These are phyloP conservation scores for Microbotryum lychnidis-dioicae DNA, from an alignment of 1,284 basidiomycete genomes.

Conservation along the genomic window DNA sequence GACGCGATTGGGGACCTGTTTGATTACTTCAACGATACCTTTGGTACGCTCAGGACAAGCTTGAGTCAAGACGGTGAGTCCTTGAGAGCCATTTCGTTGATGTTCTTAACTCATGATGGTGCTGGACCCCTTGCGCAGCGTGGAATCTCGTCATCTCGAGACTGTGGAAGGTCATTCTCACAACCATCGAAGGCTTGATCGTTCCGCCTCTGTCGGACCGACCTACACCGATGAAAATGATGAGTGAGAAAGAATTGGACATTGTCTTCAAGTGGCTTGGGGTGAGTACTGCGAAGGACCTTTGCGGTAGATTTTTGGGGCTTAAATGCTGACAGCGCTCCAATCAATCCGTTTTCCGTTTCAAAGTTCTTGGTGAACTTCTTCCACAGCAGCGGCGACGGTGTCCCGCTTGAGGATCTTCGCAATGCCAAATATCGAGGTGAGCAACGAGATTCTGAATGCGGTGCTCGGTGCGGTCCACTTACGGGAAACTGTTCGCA, in stretches of 20 bases:
- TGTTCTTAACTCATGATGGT: neutral
- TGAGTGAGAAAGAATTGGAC: constrained; percentile 92
- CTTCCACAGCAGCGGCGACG: constrained; percentile 88
- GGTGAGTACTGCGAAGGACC: constrained; percentile 44
- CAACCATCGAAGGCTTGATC: constrained; percentile 76
- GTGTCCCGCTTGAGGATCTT: constrained; percentile 70
- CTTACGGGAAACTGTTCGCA: constrained; percentile 1
- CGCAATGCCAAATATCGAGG: constrained; percentile 92
- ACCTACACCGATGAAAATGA: constrained; percentile 79
- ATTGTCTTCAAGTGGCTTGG: constrained; percentile 97
- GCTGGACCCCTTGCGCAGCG: constrained; percentile 1
- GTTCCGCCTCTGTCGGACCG: constrained; percentile 84
- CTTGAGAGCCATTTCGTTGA: neutral
- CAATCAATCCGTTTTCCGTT: neutral
- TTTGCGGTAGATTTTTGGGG: neutral
- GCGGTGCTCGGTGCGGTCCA: neutral
- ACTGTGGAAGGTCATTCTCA: constrained; percentile 92
- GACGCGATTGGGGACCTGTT: constrained; percentile 84
- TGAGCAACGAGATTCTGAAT: constrained; percentile 18
- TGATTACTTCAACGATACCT: constrained; percentile 92
- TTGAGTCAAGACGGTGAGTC: constrained; percentile 51
- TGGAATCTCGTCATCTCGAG: constrained; percentile 28
- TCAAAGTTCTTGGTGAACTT: constrained; percentile 81
- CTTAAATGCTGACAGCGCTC: neutral
- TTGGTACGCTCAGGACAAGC: constrained; percentile 83